Conservation (phyloP, 2,329 filamentous ascomycete species). For the Fusarium redolens region DNA sequence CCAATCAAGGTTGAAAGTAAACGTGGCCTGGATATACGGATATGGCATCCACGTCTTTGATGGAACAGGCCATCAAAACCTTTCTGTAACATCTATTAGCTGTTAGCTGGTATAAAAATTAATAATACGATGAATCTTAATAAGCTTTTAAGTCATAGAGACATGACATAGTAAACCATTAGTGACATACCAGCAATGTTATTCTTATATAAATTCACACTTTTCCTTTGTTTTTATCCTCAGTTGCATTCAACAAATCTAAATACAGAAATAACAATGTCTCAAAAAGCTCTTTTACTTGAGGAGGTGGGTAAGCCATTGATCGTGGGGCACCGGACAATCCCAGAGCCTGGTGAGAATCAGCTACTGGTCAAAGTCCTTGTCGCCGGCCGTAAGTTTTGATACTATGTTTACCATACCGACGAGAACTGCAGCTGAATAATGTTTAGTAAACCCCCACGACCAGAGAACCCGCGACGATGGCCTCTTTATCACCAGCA, state of each 20-base stretch:
- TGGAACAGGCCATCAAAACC: background rate
- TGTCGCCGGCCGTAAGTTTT: background rate
- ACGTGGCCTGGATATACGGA: background rate
- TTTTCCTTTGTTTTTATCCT: background rate
- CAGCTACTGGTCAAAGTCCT: background rate
- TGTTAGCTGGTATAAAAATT: background rate
- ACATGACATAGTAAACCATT: no score
- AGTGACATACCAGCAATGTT: background rate
- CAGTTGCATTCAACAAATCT: rapidly evolving
- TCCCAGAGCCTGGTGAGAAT: background rate
- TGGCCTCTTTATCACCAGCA: background rate
- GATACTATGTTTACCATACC: rapidly evolving
- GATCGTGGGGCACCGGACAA: background rate
- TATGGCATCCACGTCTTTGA: background rate
- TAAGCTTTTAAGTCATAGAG: background rate
- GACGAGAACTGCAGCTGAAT: background rate
- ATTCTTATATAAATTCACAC: background rate
- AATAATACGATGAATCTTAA: background rate
- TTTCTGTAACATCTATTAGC: background rate
- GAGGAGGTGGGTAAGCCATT: background rate
- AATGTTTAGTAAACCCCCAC: background rate
- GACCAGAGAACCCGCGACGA: background rate
- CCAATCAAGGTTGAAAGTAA: background rate
- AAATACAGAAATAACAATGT: background rate
- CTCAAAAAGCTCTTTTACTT: background rate